Percentiles rank a stretch among this genome's conserved stretches.
Conservation (phyloP, 1,284 basidiomycete species). For the Thecaphora thlaspeos region DNA sequence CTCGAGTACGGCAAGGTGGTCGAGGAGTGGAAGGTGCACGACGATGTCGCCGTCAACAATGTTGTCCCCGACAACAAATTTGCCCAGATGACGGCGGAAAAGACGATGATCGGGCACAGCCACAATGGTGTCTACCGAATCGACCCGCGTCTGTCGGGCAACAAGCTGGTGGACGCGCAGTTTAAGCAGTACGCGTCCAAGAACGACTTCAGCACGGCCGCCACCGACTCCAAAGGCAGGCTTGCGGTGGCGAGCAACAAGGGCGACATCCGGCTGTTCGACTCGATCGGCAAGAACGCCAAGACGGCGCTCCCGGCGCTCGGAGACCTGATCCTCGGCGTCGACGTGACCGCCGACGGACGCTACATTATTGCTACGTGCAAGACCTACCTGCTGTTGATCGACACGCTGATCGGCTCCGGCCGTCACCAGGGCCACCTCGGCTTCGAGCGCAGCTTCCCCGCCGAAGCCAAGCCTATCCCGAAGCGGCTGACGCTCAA, state of each 20-base stretch:
- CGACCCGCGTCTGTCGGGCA: slow-evolving; percentile 85
- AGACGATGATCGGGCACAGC: slow-evolving; percentile 88
- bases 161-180: slow-evolving; percentile 89
- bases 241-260: slow-evolving; percentile 93
- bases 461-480: slow-evolving; percentile 86
- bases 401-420: slow-evolving; percentile 91
- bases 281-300: slow-evolving; percentile 95
- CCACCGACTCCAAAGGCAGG: slow-evolving; percentile 82
- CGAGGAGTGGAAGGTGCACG: slow-evolving; percentile 97
- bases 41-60: slow-evolving; percentile 78
- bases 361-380: slow-evolving; percentile 95
- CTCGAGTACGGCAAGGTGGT: slow-evolving; percentile 94
- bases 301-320: slow-evolving; percentile 97
- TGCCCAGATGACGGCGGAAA: slow-evolving; percentile 86
- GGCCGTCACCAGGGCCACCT: slow-evolving; percentile 81
- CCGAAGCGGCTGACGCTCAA: slow-evolving; percentile 85
- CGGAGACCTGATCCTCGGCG: slow-evolving; percentile 89
- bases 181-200: slow-evolving; percentile 95
- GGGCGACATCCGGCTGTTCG: slow-evolving; percentile 93
- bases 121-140: slow-evolving; percentile 95
- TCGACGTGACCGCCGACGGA: slow-evolving; percentile 92
- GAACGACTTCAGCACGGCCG: slow-evolving; percentile 90
- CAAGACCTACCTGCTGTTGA: slow-evolving; percentile 87
- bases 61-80: slow-evolving; percentile 93
- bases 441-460: slow-evolving; percentile 94